Evolutionary conservation across 805 yeast species (phyloP), one percentile per base, ranked within the genome.

Genomic region (Cyberlindnera petersonii): DNA sequence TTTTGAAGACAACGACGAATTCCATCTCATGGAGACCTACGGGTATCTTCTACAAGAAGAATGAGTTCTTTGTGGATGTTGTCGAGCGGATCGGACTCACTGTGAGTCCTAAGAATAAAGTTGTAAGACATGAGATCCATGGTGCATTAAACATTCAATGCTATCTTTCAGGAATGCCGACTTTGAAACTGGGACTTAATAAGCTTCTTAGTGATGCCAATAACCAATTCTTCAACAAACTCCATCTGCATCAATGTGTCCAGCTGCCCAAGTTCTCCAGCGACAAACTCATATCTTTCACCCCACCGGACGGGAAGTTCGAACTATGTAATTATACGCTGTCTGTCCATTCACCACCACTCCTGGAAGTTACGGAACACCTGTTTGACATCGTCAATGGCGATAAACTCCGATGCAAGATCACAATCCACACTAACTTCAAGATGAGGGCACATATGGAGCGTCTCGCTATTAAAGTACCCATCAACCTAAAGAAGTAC

Each of bases 11-110:
- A 0, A 75, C 88, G 14, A 82, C 88, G 9, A 82, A 78, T 53
- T 75, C 84, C 10, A 78, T 89, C 4, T 81, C 91, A 18, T 89
- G 97, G 97, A 76, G 98, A 60, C 85, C 91, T 28, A 93, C 85
- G 47, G 96, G 96, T 9, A 86, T 89, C 18, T 75, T 74, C 48
- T 89, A 89, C 62, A 78, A 82, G 50, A 88, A 86, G 58, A 89
- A 89, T 61, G 97, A 89, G 64, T 81, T 93, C 37, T 89, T 87
- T 55, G 72, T 89, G 48, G 95, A 89, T 60, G 86, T 88, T 23
- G 73, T 82, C 21, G 98, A 89, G 56, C 71, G 71, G 17, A 71
- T 86, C 28, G 79, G 80, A 45, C 76, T 86, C 65, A 65, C 79
- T 35, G 79, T 85, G 56, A 84, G 77, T 52, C 66, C 68, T 50